A percentile compares a stretch with the other conserved stretches of the same genome.
Evolutionary conservation across 2,329 filamentous ascomycete species (phyloP).

Genomic region (Aaosphaeria arxii): DNA sequence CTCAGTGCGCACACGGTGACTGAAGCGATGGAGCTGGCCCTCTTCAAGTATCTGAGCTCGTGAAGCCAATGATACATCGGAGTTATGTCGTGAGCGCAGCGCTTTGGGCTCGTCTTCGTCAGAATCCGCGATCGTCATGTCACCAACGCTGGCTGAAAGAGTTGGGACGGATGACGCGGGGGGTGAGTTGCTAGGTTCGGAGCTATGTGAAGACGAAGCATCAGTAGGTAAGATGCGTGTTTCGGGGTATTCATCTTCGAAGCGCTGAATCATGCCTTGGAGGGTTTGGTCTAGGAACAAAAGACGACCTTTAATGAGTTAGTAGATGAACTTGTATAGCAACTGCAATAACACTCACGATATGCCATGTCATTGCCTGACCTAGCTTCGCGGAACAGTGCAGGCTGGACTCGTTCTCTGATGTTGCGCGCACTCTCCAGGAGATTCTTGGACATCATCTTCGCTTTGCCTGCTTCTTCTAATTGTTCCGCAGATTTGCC

Average conservation of each 20-base stretch:
- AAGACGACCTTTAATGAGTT: conserved; percentile 59
- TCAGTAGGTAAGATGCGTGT: conserved; percentile 56
- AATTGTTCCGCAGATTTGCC: conserved; percentile 20
- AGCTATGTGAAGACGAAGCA: conserved; percentile 26
- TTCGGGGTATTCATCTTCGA: conserved; percentile 95
- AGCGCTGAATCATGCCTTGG: conserved; percentile 87
- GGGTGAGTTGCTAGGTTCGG: conserved; percentile 27
- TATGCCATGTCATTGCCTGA: conserved; percentile 73
- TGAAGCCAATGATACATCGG: conserved; percentile 66
- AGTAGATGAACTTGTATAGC: conserved; percentile 5
- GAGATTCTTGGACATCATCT: conserved; percentile 90
- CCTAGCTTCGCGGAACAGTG: conserved; percentile 71
- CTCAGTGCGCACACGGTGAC: conserved; percentile 64
- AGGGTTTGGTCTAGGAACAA: conserved; percentile 86
- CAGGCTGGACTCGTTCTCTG: conserved; percentile 75
- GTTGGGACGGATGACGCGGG: conserved; percentile 27
- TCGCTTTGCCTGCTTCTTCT: conserved; percentile 28
- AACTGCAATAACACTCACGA: conserved; percentile 52
- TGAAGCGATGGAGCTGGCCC: conserved; percentile 66
- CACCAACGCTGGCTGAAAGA: conserved; percentile 25
- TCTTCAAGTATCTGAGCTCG: conserved; percentile 66
- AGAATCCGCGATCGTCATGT: conserved; percentile 27
- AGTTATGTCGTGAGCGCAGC: conserved; percentile 58
- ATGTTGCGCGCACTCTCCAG: conserved; percentile 88
- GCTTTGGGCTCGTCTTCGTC: conserved; percentile 42